These are phyloP conservation scores for Colletotrichum incanum DNA, from an alignment of 2,329 filamentous ascomycete genomes.

Conservation along the genomic window DNA sequence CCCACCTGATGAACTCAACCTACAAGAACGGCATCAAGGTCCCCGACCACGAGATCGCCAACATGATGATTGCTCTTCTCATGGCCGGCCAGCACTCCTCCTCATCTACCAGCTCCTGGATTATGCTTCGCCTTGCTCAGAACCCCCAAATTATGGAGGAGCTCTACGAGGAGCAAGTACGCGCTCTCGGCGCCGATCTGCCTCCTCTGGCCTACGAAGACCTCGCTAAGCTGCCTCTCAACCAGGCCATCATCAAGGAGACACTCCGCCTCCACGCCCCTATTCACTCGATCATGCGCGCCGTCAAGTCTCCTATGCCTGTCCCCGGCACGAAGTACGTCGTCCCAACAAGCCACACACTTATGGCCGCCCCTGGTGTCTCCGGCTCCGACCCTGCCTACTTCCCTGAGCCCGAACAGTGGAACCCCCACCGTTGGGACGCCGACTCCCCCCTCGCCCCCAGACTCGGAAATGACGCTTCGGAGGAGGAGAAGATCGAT, in stretches of 20 bases:
- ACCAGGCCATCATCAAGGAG: constrained; percentile 90
- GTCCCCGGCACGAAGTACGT: constrained; percentile 87
- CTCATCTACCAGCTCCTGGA: constrained; percentile 88
- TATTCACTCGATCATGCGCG: constrained; percentile 95
- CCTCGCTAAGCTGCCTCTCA: constrained; percentile 83
- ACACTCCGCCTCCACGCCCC: constrained; percentile 92
- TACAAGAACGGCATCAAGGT: constrained; percentile 88
- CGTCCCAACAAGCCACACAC: constrained; percentile 84
- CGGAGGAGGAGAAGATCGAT: constrained; percentile 83
- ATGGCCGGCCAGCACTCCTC: constrained; percentile 95
- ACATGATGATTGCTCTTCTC: constrained; percentile 94
- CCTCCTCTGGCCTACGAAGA: constrained; percentile 84
- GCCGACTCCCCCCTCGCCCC: constrained; percentile 72
- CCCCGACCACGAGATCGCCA: constrained; percentile 88
- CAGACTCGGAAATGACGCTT: constrained; percentile 60
- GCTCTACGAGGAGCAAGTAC: constrained; percentile 85
- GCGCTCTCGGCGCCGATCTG: constrained; percentile 80
- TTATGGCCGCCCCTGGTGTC: constrained; percentile 89
- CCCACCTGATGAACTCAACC: constrained; percentile 86
- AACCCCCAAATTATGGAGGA: constrained; percentile 85
- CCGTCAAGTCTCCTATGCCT: constrained; percentile 89
- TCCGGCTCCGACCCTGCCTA: constrained; percentile 79
- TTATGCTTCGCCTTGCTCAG: constrained; percentile 84
- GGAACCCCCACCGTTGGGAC: constrained; percentile 95
- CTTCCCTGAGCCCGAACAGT: constrained; percentile 86